These are phyloP conservation scores for Spathaspora sp. DNA, from an alignment of 1,139 yeast species.

Conservation along the genomic window DNA sequence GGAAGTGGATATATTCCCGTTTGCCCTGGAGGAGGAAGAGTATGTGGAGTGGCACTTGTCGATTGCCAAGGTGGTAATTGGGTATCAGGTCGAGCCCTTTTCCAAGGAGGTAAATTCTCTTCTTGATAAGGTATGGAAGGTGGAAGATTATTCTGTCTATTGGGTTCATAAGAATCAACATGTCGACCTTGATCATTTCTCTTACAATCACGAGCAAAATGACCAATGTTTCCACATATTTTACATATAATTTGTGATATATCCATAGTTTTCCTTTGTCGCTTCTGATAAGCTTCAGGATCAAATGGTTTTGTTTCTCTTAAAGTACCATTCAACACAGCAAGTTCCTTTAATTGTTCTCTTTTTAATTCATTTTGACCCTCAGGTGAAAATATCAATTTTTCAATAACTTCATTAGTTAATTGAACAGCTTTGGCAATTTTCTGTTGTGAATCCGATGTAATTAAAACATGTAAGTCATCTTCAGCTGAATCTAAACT, in stretches of 20 bases:
- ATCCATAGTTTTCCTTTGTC: constrained; percentile 43
- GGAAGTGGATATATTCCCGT: constrained; percentile 16
- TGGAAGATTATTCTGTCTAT: background rate
- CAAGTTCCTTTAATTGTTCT: constrained; percentile 87
- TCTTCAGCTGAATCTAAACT: constrained; percentile 41
- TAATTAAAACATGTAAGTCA: constrained; percentile 84
- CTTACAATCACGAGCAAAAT: constrained; percentile 85
- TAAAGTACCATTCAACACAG: constrained; percentile 90
- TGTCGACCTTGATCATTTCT: constrained; percentile 8
- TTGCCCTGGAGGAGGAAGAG: constrained; percentile 4
- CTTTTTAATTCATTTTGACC: constrained; percentile 92
- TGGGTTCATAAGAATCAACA: constrained; percentile 9
- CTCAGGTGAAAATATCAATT: constrained; percentile 84
- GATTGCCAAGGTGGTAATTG: constrained; percentile 21
- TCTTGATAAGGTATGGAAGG: background rate
- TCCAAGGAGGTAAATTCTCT: constrained; percentile 14
- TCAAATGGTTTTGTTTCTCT: constrained; percentile 74
- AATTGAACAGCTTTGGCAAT: constrained; percentile 73
- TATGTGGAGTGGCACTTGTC: constrained; percentile 14
- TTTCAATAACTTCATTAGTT: constrained; percentile 74
- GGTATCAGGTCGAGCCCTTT: constrained; percentile 14
- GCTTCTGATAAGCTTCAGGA: constrained; percentile 54
- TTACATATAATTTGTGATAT: constrained; percentile 67
- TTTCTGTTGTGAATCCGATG: constrained; percentile 79
- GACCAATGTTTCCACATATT: constrained; percentile 81